Percentiles rank a stretch among this genome's conserved stretches.
Evolutionary conservation across 169 alveolate species (phyloP).

Genomic region (Eimeria praecox): DNA sequence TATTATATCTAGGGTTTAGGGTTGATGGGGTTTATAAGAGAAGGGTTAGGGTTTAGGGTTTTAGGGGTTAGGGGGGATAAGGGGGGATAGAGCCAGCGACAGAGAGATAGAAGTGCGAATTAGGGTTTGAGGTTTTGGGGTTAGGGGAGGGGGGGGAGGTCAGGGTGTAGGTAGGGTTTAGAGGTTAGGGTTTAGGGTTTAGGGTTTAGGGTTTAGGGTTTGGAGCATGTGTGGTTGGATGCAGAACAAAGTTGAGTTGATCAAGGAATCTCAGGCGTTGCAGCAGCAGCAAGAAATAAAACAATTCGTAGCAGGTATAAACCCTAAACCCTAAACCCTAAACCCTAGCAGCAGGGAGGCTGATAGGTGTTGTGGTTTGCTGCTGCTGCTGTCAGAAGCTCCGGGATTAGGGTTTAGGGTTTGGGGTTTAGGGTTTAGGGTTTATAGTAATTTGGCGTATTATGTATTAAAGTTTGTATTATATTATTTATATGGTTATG

Average conservation of each 20-base stretch:
- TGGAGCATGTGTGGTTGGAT: not conserved
- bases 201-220: conserved; percentile 7
- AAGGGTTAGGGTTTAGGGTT: not conserved
- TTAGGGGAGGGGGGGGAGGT: not conserved
- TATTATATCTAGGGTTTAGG: not conserved
- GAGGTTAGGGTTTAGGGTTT: not conserved
- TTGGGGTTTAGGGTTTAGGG: not conserved
- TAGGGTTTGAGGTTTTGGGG: not conserved
- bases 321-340: conserved; percentile 83
- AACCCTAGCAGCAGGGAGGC: conserved; percentile 94
- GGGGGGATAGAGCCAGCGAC: not conserved
- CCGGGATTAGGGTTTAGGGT: not conserved
- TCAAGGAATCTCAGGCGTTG: conserved; percentile 97
- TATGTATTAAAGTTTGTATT: not conserved
- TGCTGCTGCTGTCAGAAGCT: not conserved
- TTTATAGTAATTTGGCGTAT: no score
- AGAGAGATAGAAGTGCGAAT: no score
- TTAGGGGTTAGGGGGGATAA: not conserved
- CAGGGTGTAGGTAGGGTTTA: not conserved
- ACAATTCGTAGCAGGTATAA: conserved; percentile 95
- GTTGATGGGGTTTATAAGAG: not conserved
- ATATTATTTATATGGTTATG: conserved; percentile 49
- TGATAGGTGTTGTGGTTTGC: conserved; percentile 96
- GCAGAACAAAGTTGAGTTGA: conserved; percentile 99
- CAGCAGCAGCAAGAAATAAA: conserved; percentile 97